Percentiles rank a stretch among this genome's conserved stretches.
Evolutionary conservation across 164 flowering plant species (phyloP).

Genomic region (Litsea cubeba): DNA sequence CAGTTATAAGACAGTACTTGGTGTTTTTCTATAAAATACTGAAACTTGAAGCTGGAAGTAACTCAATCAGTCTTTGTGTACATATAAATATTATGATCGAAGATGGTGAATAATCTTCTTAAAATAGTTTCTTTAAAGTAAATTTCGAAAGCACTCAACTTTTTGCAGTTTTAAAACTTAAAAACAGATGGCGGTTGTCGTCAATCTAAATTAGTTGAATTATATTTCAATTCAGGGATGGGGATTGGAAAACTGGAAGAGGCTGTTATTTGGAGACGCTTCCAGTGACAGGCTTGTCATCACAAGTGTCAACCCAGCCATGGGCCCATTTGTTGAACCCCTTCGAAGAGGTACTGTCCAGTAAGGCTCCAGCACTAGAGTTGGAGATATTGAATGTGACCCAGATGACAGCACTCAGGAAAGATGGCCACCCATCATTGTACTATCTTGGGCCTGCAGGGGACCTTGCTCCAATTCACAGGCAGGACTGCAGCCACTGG

Average conservation of each 20-base stretch:
- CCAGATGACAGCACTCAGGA: constrained; percentile 57
- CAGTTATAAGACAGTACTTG: neutral
- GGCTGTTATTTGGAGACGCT: constrained; percentile 73
- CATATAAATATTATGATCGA: no score
- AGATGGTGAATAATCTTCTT: no score
- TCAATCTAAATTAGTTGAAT: no score
- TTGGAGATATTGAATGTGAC: constrained; percentile 55
- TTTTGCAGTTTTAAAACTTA: no score
- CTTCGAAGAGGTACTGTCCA: constrained; percentile 30
- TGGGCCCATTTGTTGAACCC: constrained; percentile 36
- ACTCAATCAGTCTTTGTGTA: neutral
- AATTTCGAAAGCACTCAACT: neutral
- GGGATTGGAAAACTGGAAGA: constrained; percentile 85
- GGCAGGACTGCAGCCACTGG: constrained; percentile 99
- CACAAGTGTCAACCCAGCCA: constrained; percentile 37
- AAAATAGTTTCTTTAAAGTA: neutral
- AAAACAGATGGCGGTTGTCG: neutral
- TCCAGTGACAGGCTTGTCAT: constrained; percentile 56
- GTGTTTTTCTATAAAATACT: neutral
- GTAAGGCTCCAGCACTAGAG: constrained; percentile 24
- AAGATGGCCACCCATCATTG: constrained; percentile 83
- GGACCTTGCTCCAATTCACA: constrained; percentile 57
- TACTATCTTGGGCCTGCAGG: constrained; percentile 49
- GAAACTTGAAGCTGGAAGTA: neutral
- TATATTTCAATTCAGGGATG: constrained; percentile 43